Evolutionary conservation across 371 early-diverging fungal genomes (phyloP).

Genomic region (Catenaria anguillulae): DNA sequence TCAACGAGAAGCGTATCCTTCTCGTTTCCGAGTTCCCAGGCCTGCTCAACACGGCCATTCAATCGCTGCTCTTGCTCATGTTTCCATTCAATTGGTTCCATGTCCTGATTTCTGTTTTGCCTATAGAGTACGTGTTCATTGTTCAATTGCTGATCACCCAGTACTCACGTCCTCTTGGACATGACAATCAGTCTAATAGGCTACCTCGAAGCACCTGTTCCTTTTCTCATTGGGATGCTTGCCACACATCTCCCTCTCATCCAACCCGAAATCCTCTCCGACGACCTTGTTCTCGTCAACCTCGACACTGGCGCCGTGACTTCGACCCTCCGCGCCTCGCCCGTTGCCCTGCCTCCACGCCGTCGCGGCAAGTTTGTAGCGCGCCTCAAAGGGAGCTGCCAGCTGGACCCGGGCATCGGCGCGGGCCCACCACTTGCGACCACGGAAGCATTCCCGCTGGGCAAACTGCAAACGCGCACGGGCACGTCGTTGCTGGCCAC

Average conservation of each 20-base stretch:
- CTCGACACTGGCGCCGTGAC: background rate
- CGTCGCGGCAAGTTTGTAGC: background rate
- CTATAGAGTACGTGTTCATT: background rate
- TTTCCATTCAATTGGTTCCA: slow-evolving; percentile 5
- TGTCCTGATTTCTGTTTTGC: background rate
- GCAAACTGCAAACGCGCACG: background rate
- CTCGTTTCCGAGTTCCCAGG: background rate
- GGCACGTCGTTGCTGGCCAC: background rate
- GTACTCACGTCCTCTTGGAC: too few species aligned
- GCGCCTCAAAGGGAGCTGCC: background rate
- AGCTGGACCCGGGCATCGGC: too few species aligned
- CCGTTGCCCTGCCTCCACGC: background rate
- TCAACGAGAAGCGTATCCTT: background rate
- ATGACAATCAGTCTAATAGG: background rate
- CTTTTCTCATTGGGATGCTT: background rate
- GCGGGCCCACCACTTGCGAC: background rate
- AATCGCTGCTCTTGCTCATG: background rate
- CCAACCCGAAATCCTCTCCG: background rate
- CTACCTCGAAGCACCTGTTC: slow-evolving; percentile 5
- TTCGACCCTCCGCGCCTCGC: background rate
- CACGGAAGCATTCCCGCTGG: background rate
- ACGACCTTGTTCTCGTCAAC: background rate
- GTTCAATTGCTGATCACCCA: too few species aligned
- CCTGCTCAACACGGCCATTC: background rate
- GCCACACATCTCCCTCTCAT: background rate